A percentile compares a stretch with the other conserved stretches of the same genome.
These are phyloP conservation scores for Cephaloascus fragrans DNA, from an alignment of 805 yeast species.

Conservation along the genomic window DNA sequence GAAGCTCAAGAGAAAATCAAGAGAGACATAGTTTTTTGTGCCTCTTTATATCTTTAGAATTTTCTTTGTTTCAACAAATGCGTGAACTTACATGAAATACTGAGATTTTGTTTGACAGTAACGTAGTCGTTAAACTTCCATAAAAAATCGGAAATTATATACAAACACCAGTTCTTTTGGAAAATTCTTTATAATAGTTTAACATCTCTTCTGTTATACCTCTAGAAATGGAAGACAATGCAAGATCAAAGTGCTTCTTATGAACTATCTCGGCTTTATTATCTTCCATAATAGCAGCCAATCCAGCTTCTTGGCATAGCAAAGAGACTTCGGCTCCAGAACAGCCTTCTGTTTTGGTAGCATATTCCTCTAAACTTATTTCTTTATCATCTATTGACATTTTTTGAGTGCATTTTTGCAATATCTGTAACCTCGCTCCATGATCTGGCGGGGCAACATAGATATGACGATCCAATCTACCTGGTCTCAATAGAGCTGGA, in stretches of 20 bases:
- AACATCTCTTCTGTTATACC: conserved; percentile 86
- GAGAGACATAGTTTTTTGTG: conserved; percentile 95
- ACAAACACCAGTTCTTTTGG: conserved; percentile 10
- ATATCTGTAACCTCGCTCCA: conserved; percentile 70
- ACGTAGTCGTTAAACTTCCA: too few relatives aligned
- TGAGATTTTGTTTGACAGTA: too few relatives aligned
- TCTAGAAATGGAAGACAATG: conserved; percentile 54
- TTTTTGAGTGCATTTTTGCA: conserved; percentile 55
- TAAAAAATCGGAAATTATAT: too few relatives aligned
- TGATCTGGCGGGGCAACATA: conserved; percentile 89
- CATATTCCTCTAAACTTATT: conserved; percentile 43
- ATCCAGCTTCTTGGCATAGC: conserved; percentile 90
- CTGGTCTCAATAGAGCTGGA: conserved; percentile 89
- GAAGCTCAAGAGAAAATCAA: conserved; percentile 91
- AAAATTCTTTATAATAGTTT: conserved; percentile 55
- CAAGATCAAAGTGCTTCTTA: conserved; percentile 63
- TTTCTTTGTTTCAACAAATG: background rate
- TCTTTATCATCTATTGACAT: conserved; percentile 42
- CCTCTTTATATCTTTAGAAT: conserved; percentile 69
- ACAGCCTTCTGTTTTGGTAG: conserved; percentile 72
- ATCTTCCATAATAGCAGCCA: conserved; percentile 85
- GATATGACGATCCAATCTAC: conserved; percentile 86
- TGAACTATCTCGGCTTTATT: conserved; percentile 41
- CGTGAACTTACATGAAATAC: too few relatives aligned
- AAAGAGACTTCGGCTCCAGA: conserved; percentile 95